Base-by-base conservation (phyloP, 495 filamentous ascomycete species). In the Xylaria flabelliformis region DNA sequence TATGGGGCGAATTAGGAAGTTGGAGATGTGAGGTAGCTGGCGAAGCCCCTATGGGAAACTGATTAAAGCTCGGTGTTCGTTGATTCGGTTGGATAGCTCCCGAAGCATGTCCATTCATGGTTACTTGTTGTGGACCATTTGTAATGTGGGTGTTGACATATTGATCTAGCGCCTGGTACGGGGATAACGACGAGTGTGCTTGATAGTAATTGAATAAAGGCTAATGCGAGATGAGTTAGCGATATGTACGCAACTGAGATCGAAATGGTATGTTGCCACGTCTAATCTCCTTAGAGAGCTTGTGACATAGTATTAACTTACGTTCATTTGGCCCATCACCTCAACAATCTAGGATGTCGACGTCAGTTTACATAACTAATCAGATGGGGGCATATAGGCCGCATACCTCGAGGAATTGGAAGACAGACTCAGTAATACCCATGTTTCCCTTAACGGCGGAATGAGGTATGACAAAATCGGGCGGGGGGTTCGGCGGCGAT, bases 261-360 rank as follows among this genome's bases (percentile, higher is more conserved):
- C 0, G 12, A 34, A 69, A 46, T 4, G 3, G 34, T 42, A 41
- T 53, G 58, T 41, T 42, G 50, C 32, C 68, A 64, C 55, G 32
- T 10, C 42, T n/a, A 15, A 8, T 8, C 42, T n/a, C 26, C 1
- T 26, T 12, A 5, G 19, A 51, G 32, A 56, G 61, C 48, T n/a
- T 17, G 61, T 10, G 13, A 65, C 21, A n/a, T 55, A 2, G 53
- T 41, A 3, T 21, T 1, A 34, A 79, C 77, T 78, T 63, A 79
- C 77, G 63, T 87, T 89, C 91, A 94, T 93, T 69, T 90, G 87
- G 9, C 90, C 91, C 70, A 94, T 89, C 19, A 92, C 90, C 78
- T 94, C 92, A 29, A 91, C 89, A 63, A 92, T 86, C 90, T 92
- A 74, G 2, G 72, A 15, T 50, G 61, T 44, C n/a, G 51, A 46